Evolutionary conservation across 2,329 filamentous ascomycete genomes (phyloP).

Genomic region (Aspergillus quadricinctus): DNA sequence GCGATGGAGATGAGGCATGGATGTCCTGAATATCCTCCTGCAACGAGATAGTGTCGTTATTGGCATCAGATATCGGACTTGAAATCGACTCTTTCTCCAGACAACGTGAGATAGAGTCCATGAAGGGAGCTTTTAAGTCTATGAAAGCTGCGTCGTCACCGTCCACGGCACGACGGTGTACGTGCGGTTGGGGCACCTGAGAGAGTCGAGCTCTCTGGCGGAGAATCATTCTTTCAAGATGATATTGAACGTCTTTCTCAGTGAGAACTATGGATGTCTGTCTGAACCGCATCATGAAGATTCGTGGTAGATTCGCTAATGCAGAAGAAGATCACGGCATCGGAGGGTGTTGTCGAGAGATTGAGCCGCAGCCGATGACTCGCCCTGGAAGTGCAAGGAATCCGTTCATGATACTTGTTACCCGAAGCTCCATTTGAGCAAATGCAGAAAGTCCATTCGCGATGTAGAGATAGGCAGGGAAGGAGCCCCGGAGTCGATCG

Average conservation of each 20-base stretch:
- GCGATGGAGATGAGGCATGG: neutral
- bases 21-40: neutral
- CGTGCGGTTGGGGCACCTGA: constrained; percentile 14
- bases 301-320: neutral
- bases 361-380: neutral
- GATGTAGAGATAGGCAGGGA: neutral
- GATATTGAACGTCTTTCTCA: constrained; percentile 29
- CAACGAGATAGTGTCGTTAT: neutral
- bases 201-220: constrained; percentile 10
- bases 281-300: constrained; percentile 33
- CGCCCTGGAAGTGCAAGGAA: neutral
- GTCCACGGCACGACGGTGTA: constrained; percentile 9
- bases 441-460: neutral
- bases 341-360: neutral
- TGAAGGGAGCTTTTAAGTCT: constrained; percentile 2
- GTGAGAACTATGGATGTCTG: constrained; percentile 30
- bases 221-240: constrained; percentile 21
- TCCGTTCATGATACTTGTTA: neutral
- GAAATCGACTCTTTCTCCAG: neutral
- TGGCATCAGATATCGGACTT: neutral
- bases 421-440: neutral
- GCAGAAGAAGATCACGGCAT: neutral
- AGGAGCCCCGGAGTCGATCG: neutral
- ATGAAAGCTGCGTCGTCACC: constrained; percentile 7
- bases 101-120: neutral